A percentile compares a stretch with the other conserved stretches of the same genome.
Evolutionary conservation across 495 filamentous ascomycete species (phyloP).

Genomic region (Talaromyces stipitatus): DNA sequence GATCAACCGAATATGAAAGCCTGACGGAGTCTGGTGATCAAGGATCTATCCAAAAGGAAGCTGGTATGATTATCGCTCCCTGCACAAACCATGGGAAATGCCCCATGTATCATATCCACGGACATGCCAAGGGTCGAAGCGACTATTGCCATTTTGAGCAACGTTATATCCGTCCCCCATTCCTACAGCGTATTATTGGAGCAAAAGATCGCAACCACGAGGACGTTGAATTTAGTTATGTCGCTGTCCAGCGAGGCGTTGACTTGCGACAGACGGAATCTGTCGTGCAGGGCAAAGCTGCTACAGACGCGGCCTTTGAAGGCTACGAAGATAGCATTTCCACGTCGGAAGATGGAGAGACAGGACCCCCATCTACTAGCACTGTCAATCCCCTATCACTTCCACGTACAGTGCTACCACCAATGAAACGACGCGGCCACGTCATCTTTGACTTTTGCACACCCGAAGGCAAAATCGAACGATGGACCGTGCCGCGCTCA

Average conservation of each 20-base stretch:
- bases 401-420: constrained; percentile 68
- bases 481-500: constrained; percentile 82
- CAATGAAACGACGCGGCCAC: constrained; percentile 81
- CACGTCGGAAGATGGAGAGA: constrained; percentile 5
- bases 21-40: constrained; percentile 27
- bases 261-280: constrained; percentile 37
- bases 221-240: constrained; percentile 80
- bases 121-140: constrained; percentile 60
- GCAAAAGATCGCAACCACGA: constrained; percentile 73
- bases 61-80: constrained; percentile 89
- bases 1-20: constrained; percentile 36
- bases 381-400: constrained; percentile 59
- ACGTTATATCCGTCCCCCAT: constrained; percentile 75
- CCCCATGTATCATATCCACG: constrained; percentile 74
- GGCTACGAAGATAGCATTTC: constrained; percentile 32
- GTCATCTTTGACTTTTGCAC: constrained; percentile 90
- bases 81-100: constrained; percentile 88
- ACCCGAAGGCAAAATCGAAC: constrained; percentile 75
- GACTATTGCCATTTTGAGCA: constrained; percentile 91
- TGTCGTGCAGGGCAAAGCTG: constrained; percentile 33
- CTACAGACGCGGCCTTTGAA: constrained; percentile 43
- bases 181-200: constrained; percentile 71
- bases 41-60: constrained; percentile 48
- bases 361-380: constrained; percentile 1
- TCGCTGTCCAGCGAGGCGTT: constrained; percentile 75